Evolutionary conservation across 257 asterid species (phyloP).

Genomic region (Primulina tabacum): DNA sequence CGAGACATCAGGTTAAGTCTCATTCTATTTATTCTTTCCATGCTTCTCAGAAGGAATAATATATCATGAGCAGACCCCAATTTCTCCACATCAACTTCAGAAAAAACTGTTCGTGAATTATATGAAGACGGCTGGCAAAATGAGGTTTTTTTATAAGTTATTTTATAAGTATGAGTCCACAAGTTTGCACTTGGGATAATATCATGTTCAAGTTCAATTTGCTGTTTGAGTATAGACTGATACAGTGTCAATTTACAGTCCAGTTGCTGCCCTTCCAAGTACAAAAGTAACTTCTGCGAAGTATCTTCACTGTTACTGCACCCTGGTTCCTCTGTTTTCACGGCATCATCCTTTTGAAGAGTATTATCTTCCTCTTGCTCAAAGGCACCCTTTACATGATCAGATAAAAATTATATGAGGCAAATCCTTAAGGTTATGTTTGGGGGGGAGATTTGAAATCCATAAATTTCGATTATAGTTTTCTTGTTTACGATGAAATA

Average conservation of each 20-base stretch:
- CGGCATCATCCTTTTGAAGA: conserved; percentile 31
- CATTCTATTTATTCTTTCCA: conserved; percentile 75
- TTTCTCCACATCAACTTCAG: conserved; percentile 42
- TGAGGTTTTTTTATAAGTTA: conserved; percentile 45
- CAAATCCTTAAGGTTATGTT: not conserved
- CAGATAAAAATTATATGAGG: conserved; percentile 18
- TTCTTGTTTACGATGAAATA: no score
- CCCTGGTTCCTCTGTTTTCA: conserved; percentile 31
- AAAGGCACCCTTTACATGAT: conserved; percentile 36
- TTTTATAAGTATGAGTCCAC: conserved; percentile 65
- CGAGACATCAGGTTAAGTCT: conserved; percentile 58
- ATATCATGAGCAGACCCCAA: conserved; percentile 58
- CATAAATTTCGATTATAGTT: no score
- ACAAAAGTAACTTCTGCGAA: conserved; percentile 52
- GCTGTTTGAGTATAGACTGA: conserved; percentile 62
- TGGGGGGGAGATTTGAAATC: no score
- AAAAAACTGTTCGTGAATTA: conserved; percentile 41
- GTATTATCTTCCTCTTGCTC: conserved; percentile 38
- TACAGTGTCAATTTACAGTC: conserved; percentile 56
- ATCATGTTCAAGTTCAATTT: conserved; percentile 45
- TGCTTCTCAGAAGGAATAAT: conserved; percentile 62
- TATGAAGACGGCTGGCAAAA: conserved; percentile 34
- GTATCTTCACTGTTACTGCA: conserved; percentile 37
- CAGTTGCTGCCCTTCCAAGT: conserved; percentile 63
- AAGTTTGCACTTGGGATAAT: conserved; percentile 38